A percentile compares a stretch with the other conserved stretches of the same genome.
Conservation (phyloP, 352 stramenopile genomes). For the Phytophthora citrophthora region DNA sequence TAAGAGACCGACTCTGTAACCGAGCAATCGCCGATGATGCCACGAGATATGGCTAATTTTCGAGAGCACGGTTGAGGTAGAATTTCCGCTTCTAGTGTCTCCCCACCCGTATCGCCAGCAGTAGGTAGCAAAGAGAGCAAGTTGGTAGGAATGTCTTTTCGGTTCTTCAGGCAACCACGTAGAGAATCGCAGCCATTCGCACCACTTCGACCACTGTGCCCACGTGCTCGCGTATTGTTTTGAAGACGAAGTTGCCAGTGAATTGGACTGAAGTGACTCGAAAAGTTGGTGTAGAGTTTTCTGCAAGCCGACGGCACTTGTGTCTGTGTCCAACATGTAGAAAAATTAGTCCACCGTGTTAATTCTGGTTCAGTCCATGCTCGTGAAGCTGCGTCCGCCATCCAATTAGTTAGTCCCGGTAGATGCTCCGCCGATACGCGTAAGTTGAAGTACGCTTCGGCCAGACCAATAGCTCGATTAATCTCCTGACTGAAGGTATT, state of each 20-base stretch:
- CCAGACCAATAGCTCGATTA: conserved; percentile 37
- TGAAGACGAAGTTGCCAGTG: conserved; percentile 17
- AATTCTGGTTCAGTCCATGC: conserved; percentile 19
- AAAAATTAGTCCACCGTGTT: conserved; percentile 25
- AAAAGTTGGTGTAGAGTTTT: conserved; percentile 31
- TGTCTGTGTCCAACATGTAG: conserved; percentile 6
- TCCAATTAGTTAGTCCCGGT: conserved; percentile 15
- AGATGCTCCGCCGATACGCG: conserved; percentile 22
- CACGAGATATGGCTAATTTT: conserved; percentile 29
- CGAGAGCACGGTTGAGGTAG: conserved; percentile 27
- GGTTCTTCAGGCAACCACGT: conserved; percentile 8
- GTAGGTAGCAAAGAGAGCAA: conserved; percentile 12
- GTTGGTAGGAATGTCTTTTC: conserved; percentile 9
- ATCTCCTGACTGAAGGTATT: conserved; percentile 51
- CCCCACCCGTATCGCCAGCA: conserved; percentile 16
- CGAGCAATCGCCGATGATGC: conserved; percentile 11
- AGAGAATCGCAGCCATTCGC: conserved; percentile 3
- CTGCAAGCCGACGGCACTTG: conserved; percentile 6
- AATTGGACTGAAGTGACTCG: conserved; percentile 16
- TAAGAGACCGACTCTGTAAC: conserved; percentile 26
- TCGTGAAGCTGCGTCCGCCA: conserved; percentile 35
- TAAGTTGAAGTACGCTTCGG: conserved; percentile 22
- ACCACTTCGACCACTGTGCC: conserved; percentile 11
- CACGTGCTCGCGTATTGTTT: conserved; percentile 14
- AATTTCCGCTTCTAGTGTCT: conserved; percentile 8